phyloP scores from a whole-genome alignment of 2,329 filamentous ascomycete species.

The Knufia petricola region DNA sequence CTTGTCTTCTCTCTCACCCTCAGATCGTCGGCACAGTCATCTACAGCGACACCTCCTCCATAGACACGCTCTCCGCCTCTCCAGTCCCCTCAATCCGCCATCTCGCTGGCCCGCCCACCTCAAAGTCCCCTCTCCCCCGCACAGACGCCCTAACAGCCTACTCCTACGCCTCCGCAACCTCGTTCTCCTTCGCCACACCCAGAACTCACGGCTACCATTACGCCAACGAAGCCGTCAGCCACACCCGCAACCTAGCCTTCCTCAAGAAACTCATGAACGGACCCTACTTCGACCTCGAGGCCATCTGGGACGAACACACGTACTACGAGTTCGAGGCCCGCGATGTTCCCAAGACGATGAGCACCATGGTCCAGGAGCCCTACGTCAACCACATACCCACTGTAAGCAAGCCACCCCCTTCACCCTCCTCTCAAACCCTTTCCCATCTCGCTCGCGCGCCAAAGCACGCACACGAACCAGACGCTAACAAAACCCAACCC shows the following conservation, averaged over 20 bases:
- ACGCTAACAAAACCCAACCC: not conserved
- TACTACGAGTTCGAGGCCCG: conserved; percentile 60
- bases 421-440: too few relatives aligned
- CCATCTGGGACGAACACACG: conserved; percentile 71
- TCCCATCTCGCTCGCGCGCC: not conserved
- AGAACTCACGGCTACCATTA: conserved; percentile 44
- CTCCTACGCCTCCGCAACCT: conserved; percentile 38
- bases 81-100: conserved; percentile 25
- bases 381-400: conserved; percentile 73
- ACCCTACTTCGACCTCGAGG: conserved; percentile 50
- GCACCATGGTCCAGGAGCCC: conserved; percentile 69
- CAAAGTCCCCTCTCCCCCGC: conserved; percentile 8
- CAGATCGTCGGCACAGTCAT: conserved; percentile 27
- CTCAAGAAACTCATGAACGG: conserved; percentile 11
- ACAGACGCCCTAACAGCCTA: conserved; percentile 25
- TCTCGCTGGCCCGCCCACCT: conserved; percentile 20
- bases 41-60: conserved; percentile 23
- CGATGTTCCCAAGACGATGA: conserved; percentile 63
- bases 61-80: conserved; percentile 14
- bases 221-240: conserved; percentile 49
- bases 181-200: conserved; percentile 41
- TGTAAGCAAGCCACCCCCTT: too few relatives aligned
- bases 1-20: conserved; percentile 17
- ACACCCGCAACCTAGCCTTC: conserved; percentile 47
- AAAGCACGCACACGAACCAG: not conserved